Evolutionary conservation across 2,329 filamentous ascomycete species (phyloP).

Genomic region (Monascus ruber): DNA sequence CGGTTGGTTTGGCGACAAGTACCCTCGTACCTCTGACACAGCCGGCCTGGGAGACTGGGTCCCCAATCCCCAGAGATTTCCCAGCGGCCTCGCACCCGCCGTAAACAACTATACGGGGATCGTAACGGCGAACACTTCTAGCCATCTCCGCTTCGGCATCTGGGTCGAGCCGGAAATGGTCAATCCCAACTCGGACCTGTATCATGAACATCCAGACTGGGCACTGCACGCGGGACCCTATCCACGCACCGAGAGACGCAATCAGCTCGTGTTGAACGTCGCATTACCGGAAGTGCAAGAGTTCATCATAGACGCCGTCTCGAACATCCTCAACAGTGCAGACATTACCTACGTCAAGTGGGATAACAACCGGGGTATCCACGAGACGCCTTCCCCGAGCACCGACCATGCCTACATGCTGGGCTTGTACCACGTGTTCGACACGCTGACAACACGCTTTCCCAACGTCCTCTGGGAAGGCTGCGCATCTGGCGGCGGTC

Average conservation of each 20-base stretch:
- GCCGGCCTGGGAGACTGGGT: slow-evolving; percentile 54
- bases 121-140: slow-evolving; percentile 35
- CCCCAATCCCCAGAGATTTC: slow-evolving; percentile 48
- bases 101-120: slow-evolving; percentile 42
- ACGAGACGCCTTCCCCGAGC: slow-evolving; percentile 45
- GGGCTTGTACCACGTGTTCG: slow-evolving; percentile 52
- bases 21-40: slow-evolving; percentile 47
- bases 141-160: slow-evolving; percentile 48
- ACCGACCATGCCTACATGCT: slow-evolving; percentile 51
- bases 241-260: slow-evolving; percentile 43
- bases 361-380: slow-evolving; percentile 57
- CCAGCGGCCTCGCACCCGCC: slow-evolving; percentile 43
- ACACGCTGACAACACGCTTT: slow-evolving; percentile 47
- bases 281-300: slow-evolving; percentile 52
- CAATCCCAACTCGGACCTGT: slow-evolving; percentile 50
- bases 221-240: slow-evolving; percentile 47
- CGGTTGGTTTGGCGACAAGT: slow-evolving; percentile 55
- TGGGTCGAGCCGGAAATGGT: slow-evolving; percentile 63
- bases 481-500: slow-evolving; percentile 53
- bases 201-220: slow-evolving; percentile 54
- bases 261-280: slow-evolving; percentile 52
- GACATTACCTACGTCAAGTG: slow-evolving; percentile 54
- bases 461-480: slow-evolving; percentile 55
- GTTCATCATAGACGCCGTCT: slow-evolving; percentile 47
- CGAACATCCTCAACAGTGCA: slow-evolving; percentile 42